Base-by-base conservation (phyloP, 2,329 filamentous ascomycete genomes). In the Ophiocordyceps camponoti-floridani region DNA sequence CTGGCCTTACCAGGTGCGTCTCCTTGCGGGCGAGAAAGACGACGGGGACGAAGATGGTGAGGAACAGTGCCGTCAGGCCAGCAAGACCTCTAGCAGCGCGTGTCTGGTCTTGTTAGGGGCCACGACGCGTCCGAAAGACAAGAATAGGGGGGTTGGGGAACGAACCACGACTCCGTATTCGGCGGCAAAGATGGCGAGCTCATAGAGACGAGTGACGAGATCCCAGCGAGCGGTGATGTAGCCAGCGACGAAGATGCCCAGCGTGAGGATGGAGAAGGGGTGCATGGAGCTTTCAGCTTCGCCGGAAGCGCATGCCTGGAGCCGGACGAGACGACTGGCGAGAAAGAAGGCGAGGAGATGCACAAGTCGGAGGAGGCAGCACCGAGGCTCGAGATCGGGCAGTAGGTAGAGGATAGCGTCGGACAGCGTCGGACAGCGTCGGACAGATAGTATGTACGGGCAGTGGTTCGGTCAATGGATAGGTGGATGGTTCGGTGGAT, bases 141-240 rank as follows among this genome's bases (percentile, higher is more conserved):
- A 23, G 23, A 23, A 23, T 23, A 23, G 23, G 23, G 23, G 23
- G 23, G n/a, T n/a, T 1, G 10, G 11, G 30, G 23, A 23, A 37
- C 82, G 58, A 69, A 94, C 87, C 61, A 96, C 83, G 57, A 98
- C 91, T 60, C 89, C 87, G 84, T 96, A 85, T 64, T 96, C 84
- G 87, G 88, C 95, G 54, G 93, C 91, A 63, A 96, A 98, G 52
- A 94, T 83, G 54, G 86, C 84, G 57, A 98, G 78, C 67, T 98
- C 89, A 81, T 95, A 94, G 56, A 96, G 75, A 57, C 88, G 82
- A 55, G 89, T 95, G 54, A 95, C 87, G 50, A 98, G 80, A 67
- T 96, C 91, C 88, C 91, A 98, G 72, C 91, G 84, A 61, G 91
- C 91, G 67, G 91, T 98, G 64, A 89, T 96, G 74, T 98, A 98